Conservation (phyloP, 768 basidiomycete genomes). For the Lentinula edodes region DNA sequence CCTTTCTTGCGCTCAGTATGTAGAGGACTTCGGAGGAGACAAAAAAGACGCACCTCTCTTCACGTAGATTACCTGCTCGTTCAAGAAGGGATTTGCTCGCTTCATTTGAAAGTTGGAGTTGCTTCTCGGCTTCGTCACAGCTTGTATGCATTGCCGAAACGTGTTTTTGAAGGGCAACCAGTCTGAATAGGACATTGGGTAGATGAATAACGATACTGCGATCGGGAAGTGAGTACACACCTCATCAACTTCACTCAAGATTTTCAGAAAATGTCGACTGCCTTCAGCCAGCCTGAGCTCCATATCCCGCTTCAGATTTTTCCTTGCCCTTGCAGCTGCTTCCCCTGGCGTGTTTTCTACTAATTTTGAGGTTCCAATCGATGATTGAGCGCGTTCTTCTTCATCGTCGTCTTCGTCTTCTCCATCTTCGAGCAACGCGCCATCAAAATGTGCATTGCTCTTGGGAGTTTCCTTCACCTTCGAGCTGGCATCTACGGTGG, state of each 20-base stretch:
- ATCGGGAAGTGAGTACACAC: constrained; percentile 41
- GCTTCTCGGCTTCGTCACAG: constrained; percentile 80
- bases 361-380: constrained; percentile 15
- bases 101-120: constrained; percentile 68
- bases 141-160: constrained; percentile 73
- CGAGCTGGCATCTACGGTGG: background rate
- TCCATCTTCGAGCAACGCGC: background rate
- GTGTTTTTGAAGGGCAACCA: constrained; percentile 73
- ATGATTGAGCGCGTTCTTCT: constrained; percentile 17
- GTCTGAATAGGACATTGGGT: constrained; percentile 39
- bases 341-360: constrained; percentile 45
- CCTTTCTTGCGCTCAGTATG: constrained; percentile 27
- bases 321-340: constrained; percentile 68
- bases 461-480: constrained; percentile 27
- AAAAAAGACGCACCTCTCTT: constrained; percentile 52
- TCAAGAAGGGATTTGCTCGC: constrained; percentile 78
- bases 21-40: background rate
- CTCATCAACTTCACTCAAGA: too few species aligned
- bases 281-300: constrained; percentile 79
- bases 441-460: constrained; percentile 9
- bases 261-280: constrained; percentile 77
- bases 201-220: constrained; percentile 3
- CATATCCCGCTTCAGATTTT: constrained; percentile 78
- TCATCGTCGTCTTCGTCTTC: constrained; percentile 24
- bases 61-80: constrained; percentile 69